Evolutionary conservation across 352 stramenopile genomes (phyloP).

Genomic region (Phytophthora constricta): DNA sequence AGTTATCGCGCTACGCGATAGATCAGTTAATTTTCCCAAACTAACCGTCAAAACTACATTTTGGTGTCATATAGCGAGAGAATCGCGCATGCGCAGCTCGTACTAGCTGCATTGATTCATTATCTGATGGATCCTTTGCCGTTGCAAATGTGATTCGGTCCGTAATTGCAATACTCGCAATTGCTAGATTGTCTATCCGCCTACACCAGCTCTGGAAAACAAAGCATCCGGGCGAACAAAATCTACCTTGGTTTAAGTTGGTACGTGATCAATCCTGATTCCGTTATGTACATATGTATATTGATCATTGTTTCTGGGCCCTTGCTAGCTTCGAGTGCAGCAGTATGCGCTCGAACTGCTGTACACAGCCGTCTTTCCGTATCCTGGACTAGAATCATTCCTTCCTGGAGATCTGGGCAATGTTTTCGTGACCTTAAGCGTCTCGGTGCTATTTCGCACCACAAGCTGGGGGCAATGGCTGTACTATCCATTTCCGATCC

Average conservation of each 20-base stretch:
- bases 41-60: background rate
- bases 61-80: conserved; percentile 37
- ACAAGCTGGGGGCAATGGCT: conserved; percentile 64
- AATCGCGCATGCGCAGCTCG: conserved; percentile 46
- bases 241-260: conserved; percentile 11
- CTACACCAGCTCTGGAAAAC: conserved; percentile 30
- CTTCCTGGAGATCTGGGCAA: conserved; percentile 28
- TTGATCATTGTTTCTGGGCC: too few relatives aligned
- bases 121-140: conserved; percentile 49
- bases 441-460: conserved; percentile 45
- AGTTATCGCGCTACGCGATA: background rate
- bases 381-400: conserved; percentile 53
- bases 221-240: background rate
- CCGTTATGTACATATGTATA: background rate
- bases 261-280: conserved; percentile 11
- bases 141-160: conserved; percentile 40
- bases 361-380: conserved; percentile 52
- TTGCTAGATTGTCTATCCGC: conserved; percentile 26
- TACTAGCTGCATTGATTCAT: conserved; percentile 39
- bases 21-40: background rate
- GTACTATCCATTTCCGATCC: conserved; percentile 76
- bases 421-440: conserved; percentile 53
- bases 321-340: conserved; percentile 6
- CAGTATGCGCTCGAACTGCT: conserved; percentile 46
- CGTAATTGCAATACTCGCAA: conserved; percentile 19